Conservation (phyloP, 495 filamentous ascomycete genomes). For the Chaetomidium leptoderma region DNA sequence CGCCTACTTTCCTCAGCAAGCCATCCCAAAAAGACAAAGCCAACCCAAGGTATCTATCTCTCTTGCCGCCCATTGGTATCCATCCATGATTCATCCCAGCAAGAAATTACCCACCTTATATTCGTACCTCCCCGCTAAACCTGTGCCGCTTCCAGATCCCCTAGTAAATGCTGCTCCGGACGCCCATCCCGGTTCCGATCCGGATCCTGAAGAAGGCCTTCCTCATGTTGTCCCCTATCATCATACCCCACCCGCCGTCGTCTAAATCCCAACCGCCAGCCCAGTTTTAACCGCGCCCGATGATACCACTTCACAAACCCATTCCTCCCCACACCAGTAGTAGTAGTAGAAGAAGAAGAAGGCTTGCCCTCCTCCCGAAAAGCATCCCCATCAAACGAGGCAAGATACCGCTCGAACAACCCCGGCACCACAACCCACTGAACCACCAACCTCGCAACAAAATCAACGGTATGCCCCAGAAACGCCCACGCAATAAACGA, state of each 20-base stretch:
- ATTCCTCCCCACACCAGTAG: background rate
- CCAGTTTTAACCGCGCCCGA: conserved; percentile 1
- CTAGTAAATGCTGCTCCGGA: conserved; percentile 11
- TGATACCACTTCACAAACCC: background rate
- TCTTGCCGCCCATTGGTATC: conserved; percentile 7
- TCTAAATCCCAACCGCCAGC: background rate
- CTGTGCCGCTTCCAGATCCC: conserved; percentile 12
- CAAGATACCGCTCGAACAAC: conserved; percentile 24
- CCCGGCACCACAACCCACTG: conserved; percentile 13
- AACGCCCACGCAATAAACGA: conserved; percentile 23
- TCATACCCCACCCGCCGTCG: conserved; percentile 32
- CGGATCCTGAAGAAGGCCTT: background rate
- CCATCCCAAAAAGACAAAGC: too few relatives aligned
- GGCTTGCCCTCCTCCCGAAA: background rate
- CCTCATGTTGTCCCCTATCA: conserved; percentile 1
- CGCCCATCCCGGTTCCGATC: background rate
- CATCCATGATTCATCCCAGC: background rate
- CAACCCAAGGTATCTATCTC: too few relatives aligned
- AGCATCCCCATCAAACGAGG: conserved; percentile 34
- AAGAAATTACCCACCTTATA: background rate
- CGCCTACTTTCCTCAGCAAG: too few relatives aligned
- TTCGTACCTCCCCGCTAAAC: background rate
- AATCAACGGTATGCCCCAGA: conserved; percentile 18
- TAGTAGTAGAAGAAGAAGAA: too few relatives aligned
- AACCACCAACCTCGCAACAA: conserved; percentile 16